Evolutionary conservation across 1,139 yeast species (phyloP), one percentile per base, ranked within the genome.

Genomic region (Candida glucosophila): DNA sequence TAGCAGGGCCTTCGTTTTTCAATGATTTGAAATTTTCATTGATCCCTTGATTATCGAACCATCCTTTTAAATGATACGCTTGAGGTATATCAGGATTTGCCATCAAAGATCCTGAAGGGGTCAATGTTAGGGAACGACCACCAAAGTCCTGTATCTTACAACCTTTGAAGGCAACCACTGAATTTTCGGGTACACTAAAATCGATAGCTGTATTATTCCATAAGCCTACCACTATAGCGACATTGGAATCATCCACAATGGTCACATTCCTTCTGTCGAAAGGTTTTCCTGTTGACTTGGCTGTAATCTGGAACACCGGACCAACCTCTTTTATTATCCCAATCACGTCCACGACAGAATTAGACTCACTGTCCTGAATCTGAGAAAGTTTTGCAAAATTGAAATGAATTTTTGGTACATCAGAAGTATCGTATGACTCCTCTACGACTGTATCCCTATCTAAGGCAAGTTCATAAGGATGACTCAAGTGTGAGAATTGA

Each of bases 121-220:
- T 74, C 51, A 86, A 69, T 3, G 95, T 79, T 39, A 92, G 63
- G 11, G 85, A 72, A 45, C 90, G 76, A 19, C 97, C 97, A 31
- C 79, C 78, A 51, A 83, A 92, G 47, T 90, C 97, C 31, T 79
- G 76, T 21, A 90, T 82, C 48, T 85, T 79, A 28, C 83, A 90
- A 25, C 93, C 95, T 57, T 90, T 90, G 41, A 88, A 66, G 2
- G 96, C 97, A 26, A 90, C 60, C n/a, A 90, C 90, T 0, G 92
- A 70, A 15, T 94, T 96, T 31, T 67, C 77, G n/a, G 78, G 76
- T 15, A 71, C 53, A 31, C 58, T 63, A 49, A 90, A 92, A 29
- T 81, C 83, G 14, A 74, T 52, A 2, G 99, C 98, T 25, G 74
- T 67, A 38, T 78, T 77, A 42, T 88, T 90, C 98, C 98, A 92